Base-by-base conservation (phyloP, 495 filamentous ascomycete species). In the Darksidea phi region DNA sequence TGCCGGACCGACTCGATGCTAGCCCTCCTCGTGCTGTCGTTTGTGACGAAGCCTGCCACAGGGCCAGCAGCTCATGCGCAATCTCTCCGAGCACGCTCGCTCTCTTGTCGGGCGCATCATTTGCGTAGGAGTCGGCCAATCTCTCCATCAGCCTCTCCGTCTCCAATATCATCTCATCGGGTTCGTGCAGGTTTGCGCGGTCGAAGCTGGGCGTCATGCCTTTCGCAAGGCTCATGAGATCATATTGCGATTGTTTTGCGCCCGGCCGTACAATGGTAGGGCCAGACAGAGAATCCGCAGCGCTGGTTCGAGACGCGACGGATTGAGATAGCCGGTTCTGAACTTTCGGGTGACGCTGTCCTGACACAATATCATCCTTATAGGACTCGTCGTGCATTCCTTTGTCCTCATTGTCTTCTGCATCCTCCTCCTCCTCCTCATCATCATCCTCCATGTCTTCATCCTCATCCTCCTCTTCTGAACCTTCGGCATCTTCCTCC, bases 11-110 rank as follows among this genome's bases (percentile, higher is more conserved):
- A 18, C 37, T 48, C 32, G 53, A 50, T 80, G 32, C 90, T 67
- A 2, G 82, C 74, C 11, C 83, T 81, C 46, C 79, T 66, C 34
- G 83, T 77, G 41, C 28, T 12, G 46, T 11, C 50, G 77, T 73
- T 47, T 64, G 64, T 4, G 80, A 71, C 53, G 80, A 76, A 11
- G 71, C 70, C 50, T 77, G 75, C 88, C 89, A 92, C 4, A 85
- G 75, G 13, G 74, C 69, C 2, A 78, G 71, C 42, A 91, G 78
- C 52, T 78, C 75, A 37, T 78, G 74, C 13, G 83, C 78, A 20
- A 82, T 77, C 1, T 80, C 76, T n/a, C 26, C 48, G 7, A 69
- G 41, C n/a, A 48, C 42, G 8, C 55, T 43, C 1, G 32, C 46
- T 26, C 52, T 48, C 32, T 41, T 57, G n/a, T 61, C 52, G 1